Base-by-base conservation (phyloP, 129 eudicot species). In the Arctium minus region DNA sequence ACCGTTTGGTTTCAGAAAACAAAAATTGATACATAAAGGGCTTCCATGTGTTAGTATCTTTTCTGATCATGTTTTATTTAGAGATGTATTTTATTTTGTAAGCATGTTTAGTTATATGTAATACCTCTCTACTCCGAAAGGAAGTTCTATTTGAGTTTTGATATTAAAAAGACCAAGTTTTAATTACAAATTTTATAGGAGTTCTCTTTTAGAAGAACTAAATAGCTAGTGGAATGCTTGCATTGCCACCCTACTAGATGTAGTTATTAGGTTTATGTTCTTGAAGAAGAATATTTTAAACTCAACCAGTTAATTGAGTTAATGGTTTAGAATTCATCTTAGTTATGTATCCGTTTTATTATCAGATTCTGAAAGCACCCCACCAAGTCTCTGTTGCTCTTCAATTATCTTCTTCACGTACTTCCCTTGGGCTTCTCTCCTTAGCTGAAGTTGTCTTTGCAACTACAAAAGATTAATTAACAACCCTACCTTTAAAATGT, bases 351-450 rank as follows among this genome's bases (percentile, higher is more conserved):
- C 88, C 73, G 82, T 84, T 36, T 79, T 79, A 30, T 70, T 70
- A 69, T 86, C 88, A 15, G 88, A 74, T 74, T 77, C 86, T 64
- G 92, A 84, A 37, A 87, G 90, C 38, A 80, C 89, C 68, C 90
- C 92, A 77, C 87, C 81, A n/a, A 87, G 83, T 68, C 92, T 85
- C 29, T 87, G 92, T 65, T 87, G 92, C 82, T 89, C 92, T 82
- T 89, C 92, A 37, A 89, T 85, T 46, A 89, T 89, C 84, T 89
- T 89, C 80, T 89, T 87, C 79, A 89, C 82, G 27, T 22, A 22
- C 27, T 22, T 22, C 27, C 27, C 27, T 22, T 22, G 27, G 27
- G 27, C 27, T 22, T 89, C 90, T 75, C 87, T 87, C 32, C 92
- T 82, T 50, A 87, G 53, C 82, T 89, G 92, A 70, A 89, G 89